These are phyloP conservation scores for Botryotinia globosa DNA, from an alignment of 2,329 filamentous ascomycete species.

Conservation along the genomic window DNA sequence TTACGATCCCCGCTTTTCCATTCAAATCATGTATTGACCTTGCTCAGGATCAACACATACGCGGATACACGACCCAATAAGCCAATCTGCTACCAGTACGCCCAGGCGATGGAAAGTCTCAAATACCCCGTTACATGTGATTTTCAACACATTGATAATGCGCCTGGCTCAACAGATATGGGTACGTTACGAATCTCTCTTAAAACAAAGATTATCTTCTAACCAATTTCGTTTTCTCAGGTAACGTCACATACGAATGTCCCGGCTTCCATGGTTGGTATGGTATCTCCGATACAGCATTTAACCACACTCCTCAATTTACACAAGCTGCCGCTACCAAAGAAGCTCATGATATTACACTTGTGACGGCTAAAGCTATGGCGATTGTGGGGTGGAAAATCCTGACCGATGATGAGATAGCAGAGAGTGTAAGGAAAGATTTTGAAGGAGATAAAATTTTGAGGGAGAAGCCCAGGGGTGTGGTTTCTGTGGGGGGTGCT, in stretches of 20 bases:
- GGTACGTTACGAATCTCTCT: slow-evolving; percentile 30
- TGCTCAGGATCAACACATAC: slow-evolving; percentile 27
- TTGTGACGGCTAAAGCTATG: slow-evolving; percentile 31
- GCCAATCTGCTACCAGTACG: slow-evolving; percentile 26
- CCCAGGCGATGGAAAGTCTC: slow-evolving; percentile 25
- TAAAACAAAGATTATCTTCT: slow-evolving; percentile 40
- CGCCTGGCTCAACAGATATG: slow-evolving; percentile 29
- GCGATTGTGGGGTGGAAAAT: slow-evolving; percentile 50
- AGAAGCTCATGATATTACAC: slow-evolving; percentile 28
- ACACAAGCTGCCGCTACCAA: slow-evolving; percentile 35
- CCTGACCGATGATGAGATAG: slow-evolving; percentile 43
- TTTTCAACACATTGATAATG: slow-evolving; percentile 21
- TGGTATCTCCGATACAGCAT: slow-evolving; percentile 47
- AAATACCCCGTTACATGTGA: slow-evolving; percentile 20
- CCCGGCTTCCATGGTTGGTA: slow-evolving; percentile 54
- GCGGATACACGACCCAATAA: slow-evolving; percentile 29
- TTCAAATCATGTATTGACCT: background rate
- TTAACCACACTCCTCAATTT: slow-evolving; percentile 53
- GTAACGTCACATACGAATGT: slow-evolving; percentile 56
- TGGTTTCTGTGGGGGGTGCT: background rate
- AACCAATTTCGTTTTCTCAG: slow-evolving; percentile 49
- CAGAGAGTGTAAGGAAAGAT: slow-evolving; percentile 44
- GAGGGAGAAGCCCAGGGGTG: background rate
- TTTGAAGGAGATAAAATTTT: slow-evolving; percentile 36
- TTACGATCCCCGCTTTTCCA: background rate